phyloP scores from a whole-genome alignment of 805 yeast species.

The Monosporozyma solicola region DNA sequence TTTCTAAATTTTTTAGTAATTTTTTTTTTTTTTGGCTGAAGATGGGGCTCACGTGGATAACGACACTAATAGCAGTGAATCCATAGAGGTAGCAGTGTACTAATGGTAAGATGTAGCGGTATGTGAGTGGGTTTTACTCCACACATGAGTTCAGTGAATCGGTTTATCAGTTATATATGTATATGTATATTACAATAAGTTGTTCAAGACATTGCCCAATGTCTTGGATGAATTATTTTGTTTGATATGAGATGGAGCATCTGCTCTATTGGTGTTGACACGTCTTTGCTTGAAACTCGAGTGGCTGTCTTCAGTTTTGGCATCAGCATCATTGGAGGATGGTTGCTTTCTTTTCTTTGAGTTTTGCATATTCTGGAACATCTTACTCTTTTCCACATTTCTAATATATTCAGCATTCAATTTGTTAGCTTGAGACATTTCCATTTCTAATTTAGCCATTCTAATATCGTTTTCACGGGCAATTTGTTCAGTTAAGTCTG shows the following conservation, averaged over 20 bases:
- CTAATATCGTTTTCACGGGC: slow-evolving; percentile 83
- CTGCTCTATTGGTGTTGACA: slow-evolving; percentile 58
- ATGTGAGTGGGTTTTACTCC: background rate
- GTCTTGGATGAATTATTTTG: slow-evolving; percentile 35
- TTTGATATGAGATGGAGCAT: slow-evolving; percentile 39
- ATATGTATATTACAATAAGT: slow-evolving; percentile 35
- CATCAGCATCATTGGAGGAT: slow-evolving; percentile 13
- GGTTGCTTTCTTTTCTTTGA: slow-evolving; percentile 18
- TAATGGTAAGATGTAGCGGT: background rate
- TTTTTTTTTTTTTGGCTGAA: background rate
- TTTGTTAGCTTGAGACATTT: slow-evolving; percentile 79
- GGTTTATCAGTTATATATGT: background rate
- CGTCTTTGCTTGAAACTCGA: slow-evolving; percentile 65
- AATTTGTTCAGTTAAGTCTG: slow-evolving; percentile 85
- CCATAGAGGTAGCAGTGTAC: background rate
- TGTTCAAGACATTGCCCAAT: slow-evolving; percentile 39
- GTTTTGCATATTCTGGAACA: slow-evolving; percentile 53
- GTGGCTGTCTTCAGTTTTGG: slow-evolving; percentile 20
- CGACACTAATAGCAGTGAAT: background rate
- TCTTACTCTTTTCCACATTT: slow-evolving; percentile 80
- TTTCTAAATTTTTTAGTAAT: background rate
- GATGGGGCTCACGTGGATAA: background rate
- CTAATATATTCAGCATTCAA: slow-evolving; percentile 75
- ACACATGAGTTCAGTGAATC: background rate
- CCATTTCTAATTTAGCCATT: slow-evolving; percentile 80